Evolutionary conservation across 257 asterid genomes (phyloP).

Genomic region (Nyctanthes arbortristis): DNA sequence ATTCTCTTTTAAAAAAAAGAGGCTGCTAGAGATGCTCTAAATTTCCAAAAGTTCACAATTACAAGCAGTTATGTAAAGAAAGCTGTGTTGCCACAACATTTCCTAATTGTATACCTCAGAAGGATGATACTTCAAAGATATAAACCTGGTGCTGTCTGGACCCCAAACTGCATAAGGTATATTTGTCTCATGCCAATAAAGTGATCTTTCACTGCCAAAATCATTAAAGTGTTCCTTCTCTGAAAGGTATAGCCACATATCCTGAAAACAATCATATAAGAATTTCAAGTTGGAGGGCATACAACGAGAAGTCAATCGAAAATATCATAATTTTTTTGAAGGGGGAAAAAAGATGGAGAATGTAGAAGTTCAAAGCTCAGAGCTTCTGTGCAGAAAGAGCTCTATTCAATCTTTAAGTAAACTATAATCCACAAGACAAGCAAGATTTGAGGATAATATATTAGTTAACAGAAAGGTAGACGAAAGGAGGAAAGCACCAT

Average conservation of each 20-base stretch:
- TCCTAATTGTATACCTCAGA: constrained; percentile 62
- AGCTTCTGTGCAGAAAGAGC: neutral
- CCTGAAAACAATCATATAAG: constrained; percentile 46
- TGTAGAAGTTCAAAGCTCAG: neutral
- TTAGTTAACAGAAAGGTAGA: neutral
- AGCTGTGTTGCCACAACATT: constrained; percentile 1
- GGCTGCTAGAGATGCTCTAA: no score
- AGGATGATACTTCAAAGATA: constrained; percentile 75
- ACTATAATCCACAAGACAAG: neutral
- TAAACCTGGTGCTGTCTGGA: constrained; percentile 67
- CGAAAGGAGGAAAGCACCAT: neutral
- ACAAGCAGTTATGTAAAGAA: constrained; percentile 15
- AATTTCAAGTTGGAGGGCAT: neutral
- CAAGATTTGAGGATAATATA: neutral
- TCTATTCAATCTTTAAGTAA: neutral
- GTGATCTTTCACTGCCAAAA: constrained; percentile 78
- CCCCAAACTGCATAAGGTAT: constrained; percentile 97
- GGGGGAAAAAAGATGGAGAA: neutral
- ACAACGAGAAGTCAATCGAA: neutral
- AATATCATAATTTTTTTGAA: neutral
- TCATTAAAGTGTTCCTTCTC: constrained; percentile 70
- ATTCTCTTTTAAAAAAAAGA: no score
- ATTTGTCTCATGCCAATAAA: constrained; percentile 91
- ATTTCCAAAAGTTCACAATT: constrained; percentile 11
- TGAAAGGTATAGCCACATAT: constrained; percentile 93